phyloP scores from a whole-genome alignment of 306 rosid genomes.

The Rubus parviflorus region DNA sequence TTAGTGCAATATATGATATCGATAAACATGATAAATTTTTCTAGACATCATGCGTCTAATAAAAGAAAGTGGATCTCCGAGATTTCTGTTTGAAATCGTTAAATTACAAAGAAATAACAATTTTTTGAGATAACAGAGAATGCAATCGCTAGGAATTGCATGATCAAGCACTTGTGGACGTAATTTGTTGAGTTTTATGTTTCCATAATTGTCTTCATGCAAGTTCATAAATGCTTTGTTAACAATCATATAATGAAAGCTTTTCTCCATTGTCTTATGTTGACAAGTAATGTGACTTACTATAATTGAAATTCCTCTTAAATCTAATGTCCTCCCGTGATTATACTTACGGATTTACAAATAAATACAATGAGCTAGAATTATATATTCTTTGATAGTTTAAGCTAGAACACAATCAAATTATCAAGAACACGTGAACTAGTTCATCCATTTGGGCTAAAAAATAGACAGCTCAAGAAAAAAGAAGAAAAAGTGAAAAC shows the following conservation, averaged over 20 bases:
- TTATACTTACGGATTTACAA: neutral
- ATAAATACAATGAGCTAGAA: neutral
- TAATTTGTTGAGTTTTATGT: no score
- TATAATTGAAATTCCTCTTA: neutral
- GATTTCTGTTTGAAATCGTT: no score
- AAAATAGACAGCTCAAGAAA: conserved; percentile 42
- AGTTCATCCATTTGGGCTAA: conserved; percentile 35
- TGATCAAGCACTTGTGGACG: no score
- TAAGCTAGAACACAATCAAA: conserved; percentile 25
- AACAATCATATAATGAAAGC: neutral
- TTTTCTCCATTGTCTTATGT: conserved; percentile 1
- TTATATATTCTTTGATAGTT: neutral
- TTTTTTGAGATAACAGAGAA: no score
- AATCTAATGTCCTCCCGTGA: neutral
- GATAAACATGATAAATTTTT: no score
- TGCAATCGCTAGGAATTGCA: no score
- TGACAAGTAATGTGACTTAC: neutral
- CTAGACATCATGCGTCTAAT: no score
- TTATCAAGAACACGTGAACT: conserved; percentile 39
- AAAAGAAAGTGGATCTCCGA: no score
- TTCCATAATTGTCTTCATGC: neutral
- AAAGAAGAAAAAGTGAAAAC: neutral
- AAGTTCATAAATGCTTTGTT: conserved; percentile 4
- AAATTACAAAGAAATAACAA: no score
- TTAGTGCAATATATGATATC: no score